Conservation (phyloP, 192 early-diverging fungal genomes). For the Oehlia diaphana region DNA sequence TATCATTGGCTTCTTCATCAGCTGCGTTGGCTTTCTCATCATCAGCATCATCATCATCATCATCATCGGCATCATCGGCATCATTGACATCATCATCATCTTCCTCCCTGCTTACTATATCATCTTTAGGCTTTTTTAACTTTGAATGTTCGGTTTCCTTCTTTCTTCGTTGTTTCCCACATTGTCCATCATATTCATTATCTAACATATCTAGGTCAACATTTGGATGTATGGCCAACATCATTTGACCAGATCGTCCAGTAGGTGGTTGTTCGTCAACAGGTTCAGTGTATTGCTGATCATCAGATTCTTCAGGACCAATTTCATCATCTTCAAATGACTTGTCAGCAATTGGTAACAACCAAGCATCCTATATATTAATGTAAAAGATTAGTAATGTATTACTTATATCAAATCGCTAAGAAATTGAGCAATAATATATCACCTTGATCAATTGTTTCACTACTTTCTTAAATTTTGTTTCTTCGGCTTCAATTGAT, state of each 20-base stretch:
- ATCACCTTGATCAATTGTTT: constrained; percentile 18
- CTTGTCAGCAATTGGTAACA: neutral
- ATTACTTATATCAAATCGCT: neutral
- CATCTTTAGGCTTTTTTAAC: too few relatives aligned
- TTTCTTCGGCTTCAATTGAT: neutral
- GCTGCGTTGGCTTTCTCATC: too few relatives aligned
- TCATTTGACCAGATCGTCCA: neutral
- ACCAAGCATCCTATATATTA: neutral
- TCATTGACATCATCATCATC: neutral
- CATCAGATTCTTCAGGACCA: neutral
- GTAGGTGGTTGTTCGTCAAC: neutral
- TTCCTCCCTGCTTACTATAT: neutral
- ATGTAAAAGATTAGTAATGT: neutral
- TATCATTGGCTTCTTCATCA: too few relatives aligned
- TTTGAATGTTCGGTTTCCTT: too few relatives aligned
- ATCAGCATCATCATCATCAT: too few relatives aligned
- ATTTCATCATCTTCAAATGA: neutral
- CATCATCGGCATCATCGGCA: too few relatives aligned
- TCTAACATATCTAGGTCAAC: neutral
- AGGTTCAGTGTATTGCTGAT: neutral
- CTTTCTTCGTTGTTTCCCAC: too few relatives aligned
- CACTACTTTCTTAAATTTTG: constrained; percentile 19
- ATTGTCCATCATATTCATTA: neutral
- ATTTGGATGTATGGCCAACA: neutral
- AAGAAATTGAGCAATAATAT: too few relatives aligned